Evolutionary conservation across 257 asterid genomes (phyloP).

Genomic region (Jasminum sambac): DNA sequence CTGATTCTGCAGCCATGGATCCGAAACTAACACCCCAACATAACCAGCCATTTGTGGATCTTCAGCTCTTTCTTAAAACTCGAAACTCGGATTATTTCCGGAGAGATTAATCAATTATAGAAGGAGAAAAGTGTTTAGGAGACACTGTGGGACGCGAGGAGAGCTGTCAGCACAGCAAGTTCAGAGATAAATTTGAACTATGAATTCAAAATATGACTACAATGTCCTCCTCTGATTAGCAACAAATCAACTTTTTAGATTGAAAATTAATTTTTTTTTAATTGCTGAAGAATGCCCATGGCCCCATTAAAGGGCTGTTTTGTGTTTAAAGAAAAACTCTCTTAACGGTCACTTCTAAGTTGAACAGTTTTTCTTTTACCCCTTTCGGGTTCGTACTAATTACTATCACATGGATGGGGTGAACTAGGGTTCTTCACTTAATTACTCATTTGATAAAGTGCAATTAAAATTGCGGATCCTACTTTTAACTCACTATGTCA

Average conservation of each 20-base stretch:
- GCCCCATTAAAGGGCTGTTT: conserved; percentile 25
- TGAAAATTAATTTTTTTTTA: conserved; percentile 6
- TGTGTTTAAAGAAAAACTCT: conserved; percentile 6
- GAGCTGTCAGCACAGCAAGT: conserved; percentile 67
- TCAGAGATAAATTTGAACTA: conserved; percentile 20
- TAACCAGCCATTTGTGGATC: conserved; percentile 65
- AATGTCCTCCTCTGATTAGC: conserved; percentile 35
- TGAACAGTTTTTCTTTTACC: background rate
- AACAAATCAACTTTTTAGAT: conserved; percentile 19
- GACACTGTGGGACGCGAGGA: conserved; percentile 60
- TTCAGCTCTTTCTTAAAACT: background rate
- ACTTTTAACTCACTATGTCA: background rate
- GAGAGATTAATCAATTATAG: conserved; percentile 12
- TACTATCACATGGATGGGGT: conserved; percentile 37
- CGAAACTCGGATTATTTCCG: background rate
- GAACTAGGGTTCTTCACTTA: conserved; percentile 18
- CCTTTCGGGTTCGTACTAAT: conserved; percentile 16
- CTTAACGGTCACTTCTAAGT: conserved; percentile 34
- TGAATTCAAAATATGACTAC: conserved; percentile 48
- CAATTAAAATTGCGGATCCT: conserved; percentile 25
- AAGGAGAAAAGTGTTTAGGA: conserved; percentile 29
- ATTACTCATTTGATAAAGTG: conserved; percentile 21
- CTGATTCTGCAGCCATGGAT: conserved; percentile 98
- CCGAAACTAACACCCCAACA: conserved; percentile 78
- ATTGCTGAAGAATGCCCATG: background rate